Base-by-base conservation (phyloP, 148 eudicot species). In the Persicaria tinctoria region DNA sequence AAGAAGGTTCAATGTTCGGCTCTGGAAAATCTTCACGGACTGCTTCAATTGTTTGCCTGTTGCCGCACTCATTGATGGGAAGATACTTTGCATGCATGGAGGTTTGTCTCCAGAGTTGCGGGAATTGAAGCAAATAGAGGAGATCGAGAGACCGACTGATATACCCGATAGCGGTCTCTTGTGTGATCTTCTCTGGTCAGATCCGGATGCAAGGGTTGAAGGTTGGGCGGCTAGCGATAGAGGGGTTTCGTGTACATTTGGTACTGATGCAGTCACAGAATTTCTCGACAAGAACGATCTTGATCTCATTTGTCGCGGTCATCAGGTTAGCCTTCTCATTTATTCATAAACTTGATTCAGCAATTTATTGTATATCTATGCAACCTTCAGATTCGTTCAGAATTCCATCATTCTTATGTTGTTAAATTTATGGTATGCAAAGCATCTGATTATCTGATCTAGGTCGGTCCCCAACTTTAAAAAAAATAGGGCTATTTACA, bases 21-120 rank as follows among this genome's bases (percentile, higher is more conserved):
- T 93, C n/a, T 93, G 97, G 97, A 93, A 93, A 86, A 93, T 90
- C 74, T 93, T 93, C 85, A 90, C 97, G 0, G 97, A 93, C 73
- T 93, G 97, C 84, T 93, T 93, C 74, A 90, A 93, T 76, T 90
- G 93, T 79, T 83, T 93, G 84, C 97, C 97, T 1, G 91, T 93
- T 68, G 85, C 89, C 76, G 97, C 97, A 23, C 85, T 93, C 18
- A 84, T 93, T n/a, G 96, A 90, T 64, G 91, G 84, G 4, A 93
- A 90, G 78, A 93, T 93, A 75, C 59, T 93, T 17, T 93, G 97
- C 51, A 93, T 93, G 97, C 97, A 93, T 72, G 97, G 97, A 50
- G 97, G 97, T 69, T 75, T 93, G 64, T 93, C 97, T 47, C 96
- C 96, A 5, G 93, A 89, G 44, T 77, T 93, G 75, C 78, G 84